phyloP scores from a whole-genome alignment of 2,329 filamentous ascomycete genomes.

The Hypoxylon sp. region DNA sequence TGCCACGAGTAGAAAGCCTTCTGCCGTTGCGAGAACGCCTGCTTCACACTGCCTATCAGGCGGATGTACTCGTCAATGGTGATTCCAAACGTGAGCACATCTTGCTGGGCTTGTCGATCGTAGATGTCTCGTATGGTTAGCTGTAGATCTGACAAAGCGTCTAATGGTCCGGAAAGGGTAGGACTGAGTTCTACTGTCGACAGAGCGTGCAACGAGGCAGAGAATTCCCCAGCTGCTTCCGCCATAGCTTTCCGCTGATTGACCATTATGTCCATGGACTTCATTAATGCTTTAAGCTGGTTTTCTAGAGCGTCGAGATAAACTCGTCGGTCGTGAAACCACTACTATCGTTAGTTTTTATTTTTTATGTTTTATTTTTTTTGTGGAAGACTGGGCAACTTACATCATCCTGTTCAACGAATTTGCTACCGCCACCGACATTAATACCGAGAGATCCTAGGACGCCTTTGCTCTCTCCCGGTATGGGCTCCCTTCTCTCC shows the following conservation, averaged over 20 bases:
- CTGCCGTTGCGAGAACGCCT: conserved; percentile 90
- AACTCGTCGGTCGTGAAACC: conserved; percentile 96
- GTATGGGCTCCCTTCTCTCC: conserved; percentile 87
- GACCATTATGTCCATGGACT: conserved; percentile 94
- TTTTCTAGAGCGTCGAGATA: conserved; percentile 95
- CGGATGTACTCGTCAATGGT: conserved; percentile 99
- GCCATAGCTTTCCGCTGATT: conserved; percentile 92
- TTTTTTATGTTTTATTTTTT: too few relatives aligned
- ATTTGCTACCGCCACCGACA: conserved; percentile 84
- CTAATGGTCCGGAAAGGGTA: conserved; percentile 86
- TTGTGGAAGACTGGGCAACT: conserved; percentile 54
- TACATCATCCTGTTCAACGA: conserved; percentile 97
- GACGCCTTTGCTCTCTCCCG: conserved; percentile 93
- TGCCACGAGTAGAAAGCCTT: conserved; percentile 98
- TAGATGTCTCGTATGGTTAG: conserved; percentile 95
- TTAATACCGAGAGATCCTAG: conserved; percentile 86
- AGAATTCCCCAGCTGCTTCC: conserved; percentile 94
- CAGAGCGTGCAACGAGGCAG: conserved; percentile 89
- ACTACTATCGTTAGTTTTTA: conserved; percentile 63
- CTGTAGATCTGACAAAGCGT: conserved; percentile 92
- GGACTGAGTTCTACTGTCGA: conserved; percentile 94
- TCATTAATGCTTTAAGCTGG: conserved; percentile 89
- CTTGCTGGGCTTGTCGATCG: conserved; percentile 95
- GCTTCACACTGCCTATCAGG: conserved; percentile 94
- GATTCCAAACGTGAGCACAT: conserved; percentile 94